A percentile compares a stretch with the other conserved stretches of the same genome.
Conservation (phyloP, 768 basidiomycete genomes). For the Auricularia cornea region DNA sequence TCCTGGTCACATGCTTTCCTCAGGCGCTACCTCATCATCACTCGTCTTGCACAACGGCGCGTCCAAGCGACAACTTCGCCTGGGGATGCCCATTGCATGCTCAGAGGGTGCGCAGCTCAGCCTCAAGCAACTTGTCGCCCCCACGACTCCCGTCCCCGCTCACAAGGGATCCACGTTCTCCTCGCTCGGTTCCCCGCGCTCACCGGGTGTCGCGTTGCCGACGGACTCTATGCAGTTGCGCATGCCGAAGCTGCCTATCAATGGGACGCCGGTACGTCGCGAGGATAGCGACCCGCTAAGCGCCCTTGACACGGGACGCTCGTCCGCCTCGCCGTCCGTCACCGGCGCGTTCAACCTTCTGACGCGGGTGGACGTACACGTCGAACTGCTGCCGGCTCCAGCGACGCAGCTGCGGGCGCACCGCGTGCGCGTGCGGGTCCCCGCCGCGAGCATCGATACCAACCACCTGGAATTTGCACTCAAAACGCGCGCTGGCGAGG, state of each 20-base stretch:
- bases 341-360: background rate
- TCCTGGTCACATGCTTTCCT: background rate
- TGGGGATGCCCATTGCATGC: background rate
- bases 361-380: background rate
- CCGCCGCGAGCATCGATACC: background rate
- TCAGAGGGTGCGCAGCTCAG: background rate
- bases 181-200: background rate
- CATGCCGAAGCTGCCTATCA: background rate
- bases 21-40: background rate
- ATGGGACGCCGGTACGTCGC: background rate
- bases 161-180: background rate
- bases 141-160: no score
- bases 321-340: background rate
- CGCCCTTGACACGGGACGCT: background rate
- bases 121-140: background rate
- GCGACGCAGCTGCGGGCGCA: background rate
- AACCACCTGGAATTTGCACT: background rate
- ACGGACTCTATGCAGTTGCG: background rate
- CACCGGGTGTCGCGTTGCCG: background rate
- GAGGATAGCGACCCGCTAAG: background rate
- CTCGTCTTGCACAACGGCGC: background rate
- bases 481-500: background rate
- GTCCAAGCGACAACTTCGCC: background rate
- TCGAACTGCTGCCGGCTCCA: background rate
- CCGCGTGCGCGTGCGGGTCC: background rate